Base-by-base conservation (phyloP, 1,284 basidiomycete species). In the Cutaneotrichosporon daszewskae region DNA sequence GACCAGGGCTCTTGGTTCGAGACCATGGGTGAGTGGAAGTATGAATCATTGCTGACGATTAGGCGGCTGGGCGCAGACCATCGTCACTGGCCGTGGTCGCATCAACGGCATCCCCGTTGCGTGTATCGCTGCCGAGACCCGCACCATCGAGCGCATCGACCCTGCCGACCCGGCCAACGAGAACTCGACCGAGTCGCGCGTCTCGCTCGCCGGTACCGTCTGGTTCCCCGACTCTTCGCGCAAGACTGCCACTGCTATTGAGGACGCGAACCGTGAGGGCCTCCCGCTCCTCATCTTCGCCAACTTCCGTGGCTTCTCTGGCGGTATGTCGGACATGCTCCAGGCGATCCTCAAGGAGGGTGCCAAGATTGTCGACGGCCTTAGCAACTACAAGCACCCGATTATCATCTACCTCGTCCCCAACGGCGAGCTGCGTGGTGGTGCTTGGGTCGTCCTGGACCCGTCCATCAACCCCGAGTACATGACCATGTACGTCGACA, bases 141-240 rank as follows among this genome's bases (percentile, higher is more conserved):
- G 95, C 45, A 97, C 91, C 7, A 87, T 98, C 53, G 95, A 99
- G 73, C 87, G 92, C 40, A 79, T 98, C 39, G 85, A 97, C 33
- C 94, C 95, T 27, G 95, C 95, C 34, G 95, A 99, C 66, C 95
- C 95, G n/a, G 95, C 95, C 46, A 98, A 98, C 73, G 87, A 95
- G 20, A 80, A 87, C 32, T 98, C 94, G 32, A 90, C 92, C 71
- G 95, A 99, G 74, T 92, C 92, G 68, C 84, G 85, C 59, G 91
- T 98, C 71, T 92, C 97, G 83, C 94, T 98, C 69, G 95, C 95
- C 26, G 95, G 95, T 62, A 96, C 98, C 70, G 95, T 81, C 40
- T 99, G 95, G 95, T 98, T 97, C 73, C 95, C 95, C 38, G 98
- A 99, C 74, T 94, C 88, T 22, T 92, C 95, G n/a, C 94, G 96